Conservation (phyloP, 2,329 filamentous ascomycete species). For the Talaromyces sp. region DNA sequence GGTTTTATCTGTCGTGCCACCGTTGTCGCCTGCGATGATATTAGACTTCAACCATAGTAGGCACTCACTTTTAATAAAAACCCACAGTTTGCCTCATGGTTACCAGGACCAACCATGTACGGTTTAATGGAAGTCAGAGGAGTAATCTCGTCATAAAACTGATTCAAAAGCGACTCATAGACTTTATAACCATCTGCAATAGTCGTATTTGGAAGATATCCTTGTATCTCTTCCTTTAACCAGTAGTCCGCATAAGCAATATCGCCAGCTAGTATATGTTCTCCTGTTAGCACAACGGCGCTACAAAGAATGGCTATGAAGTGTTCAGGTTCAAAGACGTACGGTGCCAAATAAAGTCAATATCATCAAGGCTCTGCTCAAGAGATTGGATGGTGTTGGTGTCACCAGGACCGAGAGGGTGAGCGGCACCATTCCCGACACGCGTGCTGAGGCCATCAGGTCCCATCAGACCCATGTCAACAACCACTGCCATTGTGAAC, state of each 20-base stretch:
- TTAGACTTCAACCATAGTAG: background rate
- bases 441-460: slow-evolving; percentile 20
- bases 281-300: background rate
- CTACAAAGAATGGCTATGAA: background rate
- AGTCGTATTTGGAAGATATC: slow-evolving; percentile 14
- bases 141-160: slow-evolving; percentile 19
- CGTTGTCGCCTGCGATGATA: slow-evolving; percentile 11
- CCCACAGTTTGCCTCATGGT: slow-evolving; percentile 21
- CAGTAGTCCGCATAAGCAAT: slow-evolving; percentile 22
- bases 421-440: slow-evolving; percentile 1
- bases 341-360: slow-evolving; percentile 22
- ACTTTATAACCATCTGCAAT: slow-evolving; percentile 10
- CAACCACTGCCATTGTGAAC: slow-evolving; percentile 22
- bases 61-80: background rate
- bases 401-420: slow-evolving; percentile 16
- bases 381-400: slow-evolving; percentile 20
- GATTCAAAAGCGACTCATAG: slow-evolving; percentile 18
- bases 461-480: slow-evolving; percentile 20
- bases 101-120: slow-evolving; percentile 21
- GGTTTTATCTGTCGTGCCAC: slow-evolving; percentile 20
- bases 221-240: slow-evolving; percentile 18
- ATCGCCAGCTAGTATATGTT: slow-evolving; percentile 17
- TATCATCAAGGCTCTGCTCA: background rate
- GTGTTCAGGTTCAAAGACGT: background rate
- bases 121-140: slow-evolving; percentile 14